Base-by-base conservation (phyloP, 1,284 basidiomycete species). In the Ganoderma multipileum region DNA sequence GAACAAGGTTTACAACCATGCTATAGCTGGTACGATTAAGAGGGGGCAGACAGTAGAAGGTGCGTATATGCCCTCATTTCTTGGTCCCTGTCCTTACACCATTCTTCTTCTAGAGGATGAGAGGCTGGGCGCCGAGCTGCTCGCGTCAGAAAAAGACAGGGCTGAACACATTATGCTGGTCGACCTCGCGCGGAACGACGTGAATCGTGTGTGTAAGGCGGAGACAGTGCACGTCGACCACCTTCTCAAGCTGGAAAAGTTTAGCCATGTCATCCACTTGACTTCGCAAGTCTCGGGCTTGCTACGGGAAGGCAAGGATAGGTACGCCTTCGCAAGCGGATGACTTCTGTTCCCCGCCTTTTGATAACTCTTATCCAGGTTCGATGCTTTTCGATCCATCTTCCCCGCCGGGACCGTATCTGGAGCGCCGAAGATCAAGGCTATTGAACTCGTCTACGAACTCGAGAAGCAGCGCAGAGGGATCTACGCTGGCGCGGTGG, bases 101-200 rank as follows among this genome's bases (percentile, higher is more conserved):
- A 60, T 12, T 47, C 8, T 47, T 50, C 30, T 55, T 60, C 42
- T 77, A 96, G 98, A 99, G 92, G 98, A 99, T 79, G 90, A 89
- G 64, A 81, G 83, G 71, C 84, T 99, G 0, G 93, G 93, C 1
- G 84, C 88, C 26, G 88, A 91, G 67, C 86, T 99, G 8, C 82
- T 91, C 20, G 85, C 88, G 18, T 97, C 95, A 0, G 93, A 95
- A 73, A 99, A 99, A 79, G 98, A 99, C 79, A 89, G 95, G 52
- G 96, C 98, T 33, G 98, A 99, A 79, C 97, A 99, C 78, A 97
- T 99, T 79, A 99, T 99, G 98, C 88, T 99, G 65, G 96, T 99
- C 66, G 98, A 99, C 81, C 87, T 99, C 68, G 98, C 98, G 8
- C 87, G 98, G n/a, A 99, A 99, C 83, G 98, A 99, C 78, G 96